phyloP scores from a whole-genome alignment of 169 alveolate species.

The Cryptosporidium meleagridis region DNA sequence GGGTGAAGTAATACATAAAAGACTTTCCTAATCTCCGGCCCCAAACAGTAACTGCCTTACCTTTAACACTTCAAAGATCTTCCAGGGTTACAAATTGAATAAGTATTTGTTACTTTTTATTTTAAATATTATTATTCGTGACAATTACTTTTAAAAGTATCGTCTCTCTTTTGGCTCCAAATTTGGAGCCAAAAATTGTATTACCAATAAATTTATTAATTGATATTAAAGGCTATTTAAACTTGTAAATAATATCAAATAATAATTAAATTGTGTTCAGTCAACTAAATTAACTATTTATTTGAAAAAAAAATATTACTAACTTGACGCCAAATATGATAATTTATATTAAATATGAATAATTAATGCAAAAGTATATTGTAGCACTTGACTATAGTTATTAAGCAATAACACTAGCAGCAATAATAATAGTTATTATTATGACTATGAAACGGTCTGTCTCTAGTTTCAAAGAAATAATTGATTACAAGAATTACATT shows the following conservation, averaged over 20 bases:
- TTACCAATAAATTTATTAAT: background rate
- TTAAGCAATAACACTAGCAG: too few relatives aligned
- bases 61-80: background rate
- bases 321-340: too few relatives aligned
- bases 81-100: background rate
- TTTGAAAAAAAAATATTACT: too few relatives aligned
- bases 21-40: background rate
- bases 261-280: background rate
- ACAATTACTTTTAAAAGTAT: background rate
- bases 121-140: background rate
- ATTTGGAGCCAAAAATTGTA: background rate
- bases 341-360: too few relatives aligned
- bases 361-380: too few relatives aligned
- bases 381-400: too few relatives aligned
- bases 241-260: background rate
- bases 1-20: background rate
- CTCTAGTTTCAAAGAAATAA: background rate
- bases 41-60: background rate
- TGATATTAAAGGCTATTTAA: background rate
- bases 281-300: too few relatives aligned
- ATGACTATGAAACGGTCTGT: too few relatives aligned
- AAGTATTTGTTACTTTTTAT: background rate
- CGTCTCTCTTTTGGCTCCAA: conserved; percentile 43
- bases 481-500: background rate
- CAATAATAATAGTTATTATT: too few relatives aligned